These are phyloP conservation scores for Abrus pulchellus DNA, from an alignment of 306 rosid species.

Conservation along the genomic window DNA sequence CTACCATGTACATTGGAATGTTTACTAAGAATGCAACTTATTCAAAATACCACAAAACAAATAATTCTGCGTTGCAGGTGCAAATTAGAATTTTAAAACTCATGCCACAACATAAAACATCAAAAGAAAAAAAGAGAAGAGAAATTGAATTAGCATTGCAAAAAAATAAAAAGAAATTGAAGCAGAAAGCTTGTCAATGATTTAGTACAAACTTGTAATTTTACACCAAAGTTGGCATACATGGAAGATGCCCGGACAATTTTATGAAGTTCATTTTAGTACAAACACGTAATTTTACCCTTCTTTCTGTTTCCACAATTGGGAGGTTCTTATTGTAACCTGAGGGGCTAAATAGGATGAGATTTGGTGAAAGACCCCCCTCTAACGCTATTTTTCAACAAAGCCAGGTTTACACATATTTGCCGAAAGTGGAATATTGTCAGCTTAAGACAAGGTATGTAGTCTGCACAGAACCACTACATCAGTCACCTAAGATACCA, in stretches of 20 bases:
- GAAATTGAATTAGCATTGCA: neutral
- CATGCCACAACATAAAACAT: constrained; percentile 37
- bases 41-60: constrained; percentile 47
- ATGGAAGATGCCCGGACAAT: neutral
- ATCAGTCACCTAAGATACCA: constrained; percentile 1
- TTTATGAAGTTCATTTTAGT: neutral
- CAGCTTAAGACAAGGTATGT: neutral
- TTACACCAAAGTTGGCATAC: neutral
- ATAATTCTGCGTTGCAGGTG: constrained; percentile 55
- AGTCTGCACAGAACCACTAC: neutral
- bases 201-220: neutral
- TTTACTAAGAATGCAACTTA: constrained; percentile 57
- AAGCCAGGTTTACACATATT: neutral
- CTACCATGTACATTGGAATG: constrained; percentile 63
- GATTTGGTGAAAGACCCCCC: neutral
- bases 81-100: constrained; percentile 44
- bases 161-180: neutral
- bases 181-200: neutral
- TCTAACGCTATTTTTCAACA: neutral
- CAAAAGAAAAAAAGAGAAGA: neutral
- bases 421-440: neutral
- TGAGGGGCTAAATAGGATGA: neutral
- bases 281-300: neutral
- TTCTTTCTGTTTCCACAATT: neutral
- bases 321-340: neutral